Conservation (phyloP, 1,284 basidiomycete species). For the Pisolithus thermaeus region DNA sequence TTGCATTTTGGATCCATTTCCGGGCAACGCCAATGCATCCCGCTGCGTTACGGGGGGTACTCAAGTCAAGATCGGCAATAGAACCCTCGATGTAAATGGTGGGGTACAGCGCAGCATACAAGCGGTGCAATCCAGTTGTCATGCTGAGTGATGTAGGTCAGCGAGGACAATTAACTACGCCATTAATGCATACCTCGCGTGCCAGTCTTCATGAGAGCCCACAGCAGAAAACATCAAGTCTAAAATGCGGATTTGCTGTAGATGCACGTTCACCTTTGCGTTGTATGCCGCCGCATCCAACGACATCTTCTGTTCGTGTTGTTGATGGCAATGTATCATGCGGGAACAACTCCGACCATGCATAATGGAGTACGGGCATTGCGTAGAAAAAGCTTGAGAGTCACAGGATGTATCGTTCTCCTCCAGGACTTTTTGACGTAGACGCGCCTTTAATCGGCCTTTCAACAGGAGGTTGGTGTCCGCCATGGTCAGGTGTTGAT, state of each 20-base stretch:
- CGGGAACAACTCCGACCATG: neutral
- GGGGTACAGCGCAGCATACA: conserved; percentile 38
- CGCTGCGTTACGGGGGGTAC: conserved; percentile 31
- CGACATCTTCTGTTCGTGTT: neutral
- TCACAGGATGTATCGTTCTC: neutral
- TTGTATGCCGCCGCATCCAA: neutral
- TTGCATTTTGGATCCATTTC: conserved; percentile 35
- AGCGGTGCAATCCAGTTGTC: conserved; percentile 28
- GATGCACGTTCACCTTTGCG: neutral
- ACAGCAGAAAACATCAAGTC: neutral
- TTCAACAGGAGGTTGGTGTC: neutral
- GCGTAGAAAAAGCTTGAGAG: neutral
- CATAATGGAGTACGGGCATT: neutral
- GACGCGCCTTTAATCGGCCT: neutral
- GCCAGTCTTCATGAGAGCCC: neutral
- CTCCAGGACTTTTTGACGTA: neutral
- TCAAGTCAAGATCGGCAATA: conserved; percentile 26
- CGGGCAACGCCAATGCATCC: conserved; percentile 32
- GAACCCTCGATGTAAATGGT: conserved; percentile 34
- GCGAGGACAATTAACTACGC: neutral
- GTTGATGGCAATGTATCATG: neutral
- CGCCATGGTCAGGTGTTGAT: neutral
- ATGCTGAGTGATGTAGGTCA: neutral
- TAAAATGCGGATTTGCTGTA: neutral
- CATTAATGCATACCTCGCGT: neutral